These are phyloP conservation scores for Wickerhamomyces sp. DNA, from an alignment of 1,139 yeast genomes.

Conservation along the genomic window DNA sequence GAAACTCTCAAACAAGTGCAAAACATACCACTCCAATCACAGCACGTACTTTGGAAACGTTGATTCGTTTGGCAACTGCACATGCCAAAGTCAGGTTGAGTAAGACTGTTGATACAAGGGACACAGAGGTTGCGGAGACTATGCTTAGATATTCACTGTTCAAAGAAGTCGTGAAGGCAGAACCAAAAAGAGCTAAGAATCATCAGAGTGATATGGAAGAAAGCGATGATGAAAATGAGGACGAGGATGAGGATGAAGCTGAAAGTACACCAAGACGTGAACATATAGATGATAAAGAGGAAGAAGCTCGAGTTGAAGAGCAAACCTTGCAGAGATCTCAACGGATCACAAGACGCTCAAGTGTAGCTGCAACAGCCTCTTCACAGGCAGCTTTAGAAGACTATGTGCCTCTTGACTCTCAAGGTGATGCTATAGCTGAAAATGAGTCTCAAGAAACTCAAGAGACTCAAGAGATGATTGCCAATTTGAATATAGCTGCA, in stretches of 20 bases:
- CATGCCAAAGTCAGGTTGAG: slow-evolving; percentile 94
- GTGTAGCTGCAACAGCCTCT: slow-evolving; percentile 21
- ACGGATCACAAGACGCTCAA: slow-evolving; percentile 21
- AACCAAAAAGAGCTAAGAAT: slow-evolving; percentile 28
- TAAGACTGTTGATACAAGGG: slow-evolving; percentile 64
- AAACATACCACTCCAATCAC: slow-evolving; percentile 92
- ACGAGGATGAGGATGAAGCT: neutral
- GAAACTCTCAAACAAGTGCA: slow-evolving; percentile 76
- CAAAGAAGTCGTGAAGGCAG: slow-evolving; percentile 51
- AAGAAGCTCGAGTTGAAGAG: neutral
- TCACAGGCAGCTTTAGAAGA: slow-evolving; percentile 23
- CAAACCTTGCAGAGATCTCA: slow-evolving; percentile 8
- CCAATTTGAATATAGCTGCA: slow-evolving; percentile 11
- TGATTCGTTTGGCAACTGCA: slow-evolving; percentile 92
- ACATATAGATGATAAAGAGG: too few species aligned
- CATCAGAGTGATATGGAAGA: slow-evolving; percentile 25
- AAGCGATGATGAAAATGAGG: slow-evolving; percentile 21
- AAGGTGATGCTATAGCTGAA: slow-evolving; percentile 14
- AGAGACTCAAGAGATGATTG: slow-evolving; percentile 22
- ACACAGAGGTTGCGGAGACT: slow-evolving; percentile 84
- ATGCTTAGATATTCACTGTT: slow-evolving; percentile 81
- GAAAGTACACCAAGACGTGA: neutral
- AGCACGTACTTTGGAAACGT: slow-evolving; percentile 94
- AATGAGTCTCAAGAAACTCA: slow-evolving; percentile 21
- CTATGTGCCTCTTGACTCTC: slow-evolving; percentile 14